Conservation (phyloP, 129 eudicot species). For the Flaveria robusta region DNA sequence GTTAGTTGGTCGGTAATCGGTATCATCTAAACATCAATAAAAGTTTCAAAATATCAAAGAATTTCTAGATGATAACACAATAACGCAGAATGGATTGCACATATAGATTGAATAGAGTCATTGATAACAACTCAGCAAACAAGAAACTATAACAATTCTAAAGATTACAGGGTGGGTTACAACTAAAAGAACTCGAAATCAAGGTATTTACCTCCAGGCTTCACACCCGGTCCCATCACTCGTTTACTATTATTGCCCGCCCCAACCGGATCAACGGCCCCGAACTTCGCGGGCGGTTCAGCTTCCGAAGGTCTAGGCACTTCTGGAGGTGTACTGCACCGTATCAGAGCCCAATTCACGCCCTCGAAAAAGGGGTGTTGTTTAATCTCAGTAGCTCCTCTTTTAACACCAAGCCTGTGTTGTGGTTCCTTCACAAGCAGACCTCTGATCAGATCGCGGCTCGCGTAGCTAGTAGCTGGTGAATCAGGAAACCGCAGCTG, state of each 20-base stretch:
- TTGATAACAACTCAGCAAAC: slow-evolving; percentile 44
- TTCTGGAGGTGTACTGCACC: slow-evolving; percentile 87
- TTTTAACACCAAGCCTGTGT: slow-evolving; percentile 69
- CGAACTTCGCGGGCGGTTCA: slow-evolving; percentile 41
- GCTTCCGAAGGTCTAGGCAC: slow-evolving; percentile 65
- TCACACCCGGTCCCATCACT: slow-evolving; percentile 55
- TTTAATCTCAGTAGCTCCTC: slow-evolving; percentile 86
- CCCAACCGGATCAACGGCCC: slow-evolving; percentile 44
- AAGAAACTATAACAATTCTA: slow-evolving; percentile 36
- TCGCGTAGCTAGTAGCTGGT: slow-evolving; percentile 70
- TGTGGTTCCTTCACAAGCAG: slow-evolving; percentile 86
- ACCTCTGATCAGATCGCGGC: slow-evolving; percentile 69
- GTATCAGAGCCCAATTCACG: slow-evolving; percentile 86
- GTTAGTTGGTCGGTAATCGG: background rate
- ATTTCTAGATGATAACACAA: background rate
- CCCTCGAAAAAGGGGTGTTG: slow-evolving; percentile 92
- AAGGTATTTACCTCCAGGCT: slow-evolving; percentile 75
- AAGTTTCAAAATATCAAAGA: background rate
- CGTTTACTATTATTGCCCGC: slow-evolving; percentile 55
- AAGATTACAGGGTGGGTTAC: slow-evolving; percentile 17
- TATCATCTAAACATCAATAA: background rate
- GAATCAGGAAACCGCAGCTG: slow-evolving; percentile 75
- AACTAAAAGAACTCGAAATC: slow-evolving; percentile 86
- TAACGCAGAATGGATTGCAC: slow-evolving; percentile 29
- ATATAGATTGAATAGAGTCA: slow-evolving; percentile 33